Evolutionary conservation across 768 basidiomycete genomes (phyloP), one percentile per base, ranked within the genome.

Genomic region (Tephrocybe sp.): DNA sequence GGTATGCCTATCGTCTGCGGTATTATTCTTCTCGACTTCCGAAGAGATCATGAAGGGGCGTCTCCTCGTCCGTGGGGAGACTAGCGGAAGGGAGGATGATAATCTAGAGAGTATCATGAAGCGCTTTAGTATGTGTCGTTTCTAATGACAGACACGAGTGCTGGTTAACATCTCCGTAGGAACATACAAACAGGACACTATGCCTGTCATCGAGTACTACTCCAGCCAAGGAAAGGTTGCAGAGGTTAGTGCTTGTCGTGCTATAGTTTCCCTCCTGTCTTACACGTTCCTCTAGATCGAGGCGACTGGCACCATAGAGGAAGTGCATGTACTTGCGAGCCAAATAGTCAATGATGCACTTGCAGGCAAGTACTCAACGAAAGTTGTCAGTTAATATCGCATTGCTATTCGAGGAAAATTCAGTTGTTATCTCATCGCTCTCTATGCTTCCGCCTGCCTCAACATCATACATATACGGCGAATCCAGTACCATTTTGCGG

Each of bases 1-100:
- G 91, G 88, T 97, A 51, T 97, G 94, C 70, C 55, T 73, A 44
- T 88, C 93, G 2, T 80, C 85, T 0, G 73, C 86, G 51, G 89
- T 95, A 26, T 71, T 99, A 44, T 97, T 89, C 77, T 93, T 90
- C 70, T 77, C 82, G 7, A 94, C 93, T 8, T 86, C 90, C 12
- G 88, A 98, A 64, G 81, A 90, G 42, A 86, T 93, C 57, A 91
- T 98, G 87, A 78, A 88, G 24, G 68, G 77, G 56, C 89, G 97
- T 47, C 76, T 99, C 51, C 76, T 95, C 45, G 88, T 94, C 68
- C 85, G 97, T 20, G 88, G 87, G 21, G 88, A 98, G 77, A 98
- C 95, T 0, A 92, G 89, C 49, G 96, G 97, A 14, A 79, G 97
- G 12, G 95, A 93, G 62, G 97, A 99, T 62, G 97, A 99, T 66